Percentiles rank a stretch among this genome's conserved stretches.
These are phyloP conservation scores for Prunus davidiana DNA, from an alignment of 306 rosid species.

Conservation along the genomic window DNA sequence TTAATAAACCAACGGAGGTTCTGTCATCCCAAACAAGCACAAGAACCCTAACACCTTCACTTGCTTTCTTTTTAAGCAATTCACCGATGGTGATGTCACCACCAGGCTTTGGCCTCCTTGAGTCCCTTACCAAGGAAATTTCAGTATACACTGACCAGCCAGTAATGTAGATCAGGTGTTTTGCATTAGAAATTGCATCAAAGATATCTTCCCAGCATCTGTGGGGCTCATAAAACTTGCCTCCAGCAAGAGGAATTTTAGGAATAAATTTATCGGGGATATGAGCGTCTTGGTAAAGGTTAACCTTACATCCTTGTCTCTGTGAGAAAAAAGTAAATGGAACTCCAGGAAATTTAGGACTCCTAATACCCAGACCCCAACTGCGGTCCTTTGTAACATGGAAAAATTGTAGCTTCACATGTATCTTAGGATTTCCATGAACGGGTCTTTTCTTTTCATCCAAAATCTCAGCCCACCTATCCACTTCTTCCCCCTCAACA, in stretches of 20 bases:
- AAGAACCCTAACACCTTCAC: conserved; percentile 49
- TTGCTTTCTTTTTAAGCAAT: conserved; percentile 43
- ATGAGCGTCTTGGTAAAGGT: conserved; percentile 48
- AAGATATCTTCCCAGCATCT: conserved; percentile 55
- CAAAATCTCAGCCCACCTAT: conserved; percentile 38
- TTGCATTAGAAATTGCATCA: conserved; percentile 50
- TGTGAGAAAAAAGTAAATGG: conserved; percentile 47
- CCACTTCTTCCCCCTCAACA: conserved; percentile 37
- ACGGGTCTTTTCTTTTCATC: conserved; percentile 28
- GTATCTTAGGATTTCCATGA: conserved; percentile 38
- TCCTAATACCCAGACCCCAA: conserved; percentile 44
- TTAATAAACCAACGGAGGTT: conserved; percentile 37
- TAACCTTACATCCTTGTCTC: conserved; percentile 42
- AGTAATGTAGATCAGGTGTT: conserved; percentile 48
- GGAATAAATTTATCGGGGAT: conserved; percentile 47
- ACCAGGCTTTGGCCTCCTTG: conserved; percentile 46
- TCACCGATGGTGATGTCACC: conserved; percentile 41
- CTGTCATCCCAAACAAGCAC: conserved; percentile 54
- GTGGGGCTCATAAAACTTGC: conserved; percentile 42
- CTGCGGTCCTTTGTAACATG: conserved; percentile 40
- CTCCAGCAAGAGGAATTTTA: conserved; percentile 47
- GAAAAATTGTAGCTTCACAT: conserved; percentile 41
- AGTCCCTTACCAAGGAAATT: conserved; percentile 41
- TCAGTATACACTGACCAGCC: conserved; percentile 51
- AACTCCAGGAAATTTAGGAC: conserved; percentile 48